Evolutionary conservation across 2,329 filamentous ascomycete species (phyloP), one percentile per base, ranked within the genome.

Genomic region (Coniochaeta hoffmannii): DNA sequence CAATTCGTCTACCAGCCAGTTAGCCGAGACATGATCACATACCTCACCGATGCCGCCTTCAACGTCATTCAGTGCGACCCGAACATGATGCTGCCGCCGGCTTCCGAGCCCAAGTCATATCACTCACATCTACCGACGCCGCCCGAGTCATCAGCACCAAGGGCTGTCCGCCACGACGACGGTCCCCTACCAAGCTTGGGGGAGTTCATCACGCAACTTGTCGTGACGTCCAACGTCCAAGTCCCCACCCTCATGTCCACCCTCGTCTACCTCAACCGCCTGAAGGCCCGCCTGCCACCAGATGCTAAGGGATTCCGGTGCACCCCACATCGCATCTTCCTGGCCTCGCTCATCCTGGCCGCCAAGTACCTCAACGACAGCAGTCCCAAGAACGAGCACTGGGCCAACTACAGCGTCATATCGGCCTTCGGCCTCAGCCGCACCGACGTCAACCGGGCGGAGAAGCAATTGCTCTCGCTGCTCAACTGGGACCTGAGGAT

Each of bases 341-440:
- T 99, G 51, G 93, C 90, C 41, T 79, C 89, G 15, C 85, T 93
- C 62, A 94, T 94, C 67, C 79, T 87, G 46, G 86, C 94, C 1
- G 93, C 94, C 64, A 99, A 99, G 85, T 97, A 97, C 72, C 82
- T 97, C 64, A 97, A 99, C 72, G 94, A 97, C 79, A 96, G 91
- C 59, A 97, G 91, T 12, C 94, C 94, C 60, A 97, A 97, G 86
- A 99, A 99, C 83, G 97, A 97, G 85, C 94, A 99, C 80, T 99
- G 94, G 94, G 92, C 94, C 61, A 87, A 86, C 66, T 99, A 97
- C 79, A 96, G 88, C 58, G 76, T 86, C 65, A 86, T 96, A 63
- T 87, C 79, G 70, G 84, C 85, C 66, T 99, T 97, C 67, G 89
- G 91, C 64, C 97, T 99, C 79, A 93, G 86, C 65, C 81, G 92